Conservation (phyloP, 768 basidiomycete genomes). For the Lyophyllum decastes region DNA sequence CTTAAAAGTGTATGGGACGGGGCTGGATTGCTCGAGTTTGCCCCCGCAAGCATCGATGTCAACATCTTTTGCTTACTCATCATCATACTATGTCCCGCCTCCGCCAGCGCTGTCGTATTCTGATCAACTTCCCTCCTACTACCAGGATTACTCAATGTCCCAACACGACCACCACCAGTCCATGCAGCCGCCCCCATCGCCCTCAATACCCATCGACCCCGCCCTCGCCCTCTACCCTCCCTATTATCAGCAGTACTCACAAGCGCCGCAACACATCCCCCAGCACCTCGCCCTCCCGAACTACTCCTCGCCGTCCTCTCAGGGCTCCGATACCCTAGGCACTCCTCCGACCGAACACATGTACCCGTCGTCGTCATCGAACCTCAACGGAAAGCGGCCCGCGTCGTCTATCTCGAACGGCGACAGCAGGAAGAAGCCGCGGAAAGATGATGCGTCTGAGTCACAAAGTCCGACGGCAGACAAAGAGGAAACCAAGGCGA, state of each 20-base stretch:
- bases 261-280: constrained; percentile 47
- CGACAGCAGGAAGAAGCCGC: constrained; percentile 58
- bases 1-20: not conserved
- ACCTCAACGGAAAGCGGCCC: constrained; percentile 68
- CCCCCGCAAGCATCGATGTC: constrained; percentile 28
- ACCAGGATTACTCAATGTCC: constrained; percentile 42
- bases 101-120: not conserved
- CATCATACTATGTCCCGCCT: constrained; percentile 31
- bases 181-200: constrained; percentile 51
- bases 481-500: constrained; percentile 72
- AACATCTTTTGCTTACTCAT: constrained; percentile 34
- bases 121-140: constrained; percentile 28
- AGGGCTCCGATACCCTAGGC: constrained; percentile 74
- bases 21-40: not conserved
- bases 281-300: constrained; percentile 58
- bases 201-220: constrained; percentile 70
- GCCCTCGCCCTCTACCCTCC: constrained; percentile 65
- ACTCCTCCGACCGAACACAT: constrained; percentile 70
- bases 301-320: constrained; percentile 79
- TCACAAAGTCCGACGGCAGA: constrained; percentile 54
- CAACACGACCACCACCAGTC: constrained; percentile 46
- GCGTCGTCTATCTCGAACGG: constrained; percentile 47
- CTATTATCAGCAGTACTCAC: constrained; percentile 63
- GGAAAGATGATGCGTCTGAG: constrained; percentile 63
- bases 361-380: constrained; percentile 51